Conservation (phyloP, 495 filamentous ascomycete species). For the Penicillium cataractarum region DNA sequence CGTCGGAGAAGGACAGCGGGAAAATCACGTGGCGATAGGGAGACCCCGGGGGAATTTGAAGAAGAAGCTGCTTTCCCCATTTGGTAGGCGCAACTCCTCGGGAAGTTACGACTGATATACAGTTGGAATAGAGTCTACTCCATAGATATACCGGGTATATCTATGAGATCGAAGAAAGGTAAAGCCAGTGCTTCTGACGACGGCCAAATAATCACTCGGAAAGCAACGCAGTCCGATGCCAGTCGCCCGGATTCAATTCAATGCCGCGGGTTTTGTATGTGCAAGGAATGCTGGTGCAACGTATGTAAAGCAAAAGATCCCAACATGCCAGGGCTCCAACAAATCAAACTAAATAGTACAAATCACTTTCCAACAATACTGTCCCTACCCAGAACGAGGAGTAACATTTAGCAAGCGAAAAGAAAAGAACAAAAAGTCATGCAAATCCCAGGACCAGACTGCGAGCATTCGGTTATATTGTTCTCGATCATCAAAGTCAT, state of each 20-base stretch:
- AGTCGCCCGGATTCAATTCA: conserved; percentile 12
- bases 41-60: conserved; percentile 7
- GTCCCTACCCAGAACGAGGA: neutral
- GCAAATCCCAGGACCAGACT: neutral
- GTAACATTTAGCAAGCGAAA: neutral
- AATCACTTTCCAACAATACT: neutral
- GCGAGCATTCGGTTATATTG: neutral
- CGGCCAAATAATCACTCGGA: conserved; percentile 2
- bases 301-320: conserved; percentile 4
- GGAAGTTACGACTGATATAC: neutral
- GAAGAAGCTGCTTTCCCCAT: conserved; percentile 26
- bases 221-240: conserved; percentile 12
- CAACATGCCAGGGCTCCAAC: conserved; percentile 4
- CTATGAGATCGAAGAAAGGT: neutral
- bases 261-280: conserved; percentile 13
- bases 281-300: conserved; percentile 17
- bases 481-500: conserved; percentile 6
- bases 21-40: conserved; percentile 52
- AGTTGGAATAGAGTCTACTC: neutral
- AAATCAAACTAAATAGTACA: conserved; percentile 5
- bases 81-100: conserved; percentile 10
- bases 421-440: neutral
- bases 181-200: neutral
- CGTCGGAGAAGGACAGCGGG: conserved; percentile 40
- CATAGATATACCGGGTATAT: neutral